Percentiles rank a stretch among this genome's conserved stretches.
phyloP scores from a whole-genome alignment of 2,329 filamentous ascomycete genomes.

The Penicillium janthinellum region DNA sequence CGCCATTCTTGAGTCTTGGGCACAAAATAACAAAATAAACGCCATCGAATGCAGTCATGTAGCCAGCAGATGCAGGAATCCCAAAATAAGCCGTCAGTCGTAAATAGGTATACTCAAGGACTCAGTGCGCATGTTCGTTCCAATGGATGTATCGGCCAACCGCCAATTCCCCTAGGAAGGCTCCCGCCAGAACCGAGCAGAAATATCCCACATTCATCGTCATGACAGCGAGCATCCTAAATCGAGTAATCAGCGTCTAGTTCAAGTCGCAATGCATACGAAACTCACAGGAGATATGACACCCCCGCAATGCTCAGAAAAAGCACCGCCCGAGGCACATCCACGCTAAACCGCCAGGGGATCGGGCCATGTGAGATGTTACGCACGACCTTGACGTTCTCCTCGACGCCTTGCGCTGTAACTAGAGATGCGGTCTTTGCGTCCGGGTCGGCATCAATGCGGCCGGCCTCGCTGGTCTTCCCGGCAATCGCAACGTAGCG shows the following conservation, averaged over 20 bases:
- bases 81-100: slow-evolving; percentile 2
- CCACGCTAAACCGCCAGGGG: slow-evolving; percentile 81
- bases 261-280: background rate
- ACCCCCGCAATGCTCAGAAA: slow-evolving; percentile 74
- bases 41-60: background rate
- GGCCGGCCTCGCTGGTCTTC: slow-evolving; percentile 60
- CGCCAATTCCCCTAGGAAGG: slow-evolving; percentile 82
- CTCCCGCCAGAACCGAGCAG: slow-evolving; percentile 72
- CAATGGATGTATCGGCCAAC: slow-evolving; percentile 68
- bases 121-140: slow-evolving; percentile 33
- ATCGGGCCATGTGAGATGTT: slow-evolving; percentile 54
- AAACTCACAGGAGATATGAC: slow-evolving; percentile 80
- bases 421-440: slow-evolving; percentile 66
- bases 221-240: slow-evolving; percentile 90
- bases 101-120: background rate
- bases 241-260: slow-evolving; percentile 6
- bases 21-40: background rate
- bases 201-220: slow-evolving; percentile 87
- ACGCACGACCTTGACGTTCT: slow-evolving; percentile 74
- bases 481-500: slow-evolving; percentile 76
- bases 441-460: slow-evolving; percentile 60
- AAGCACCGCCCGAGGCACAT: slow-evolving; percentile 70
- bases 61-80: slow-evolving; percentile 1
- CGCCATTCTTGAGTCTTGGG: background rate
- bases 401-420: slow-evolving; percentile 76